phyloP scores from a whole-genome alignment of 257 asterid species.

The Primulina huaijiensis region DNA sequence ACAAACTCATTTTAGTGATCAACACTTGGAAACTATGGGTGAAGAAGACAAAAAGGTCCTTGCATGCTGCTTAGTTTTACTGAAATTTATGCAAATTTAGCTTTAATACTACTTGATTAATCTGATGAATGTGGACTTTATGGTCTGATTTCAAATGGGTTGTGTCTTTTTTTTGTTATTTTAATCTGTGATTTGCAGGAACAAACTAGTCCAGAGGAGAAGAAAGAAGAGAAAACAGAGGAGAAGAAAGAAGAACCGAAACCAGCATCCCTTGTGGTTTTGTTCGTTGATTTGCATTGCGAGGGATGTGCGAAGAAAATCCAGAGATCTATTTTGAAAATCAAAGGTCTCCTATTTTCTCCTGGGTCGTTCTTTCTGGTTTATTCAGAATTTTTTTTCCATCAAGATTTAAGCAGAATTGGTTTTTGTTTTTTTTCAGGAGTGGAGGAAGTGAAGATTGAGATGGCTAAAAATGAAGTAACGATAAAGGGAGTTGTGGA shows the following conservation, averaged over 20 bases:
- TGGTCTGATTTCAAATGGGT: neutral
- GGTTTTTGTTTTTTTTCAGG: constrained; percentile 31
- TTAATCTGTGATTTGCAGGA: constrained; percentile 32
- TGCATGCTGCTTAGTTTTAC: constrained; percentile 14
- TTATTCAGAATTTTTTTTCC: neutral
- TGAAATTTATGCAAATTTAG: neutral
- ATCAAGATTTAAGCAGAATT: neutral
- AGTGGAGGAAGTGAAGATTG: constrained; percentile 61
- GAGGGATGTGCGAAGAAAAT: constrained; percentile 87
- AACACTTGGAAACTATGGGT: constrained; percentile 42
- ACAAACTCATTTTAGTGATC: neutral
- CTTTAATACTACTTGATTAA: neutral
- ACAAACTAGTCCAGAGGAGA: constrained; percentile 33
- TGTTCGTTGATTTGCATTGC: constrained; percentile 78
- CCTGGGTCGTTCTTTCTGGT: too few relatives aligned
- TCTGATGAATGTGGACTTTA: neutral
- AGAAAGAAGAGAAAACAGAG: constrained; percentile 29
- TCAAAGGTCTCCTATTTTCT: constrained; percentile 50
- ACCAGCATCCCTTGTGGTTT: constrained; percentile 60
- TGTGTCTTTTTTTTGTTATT: constrained; percentile 25
- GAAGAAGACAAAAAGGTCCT: constrained; percentile 63
- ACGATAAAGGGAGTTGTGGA: constrained; percentile 77
- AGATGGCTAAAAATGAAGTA: constrained; percentile 66
- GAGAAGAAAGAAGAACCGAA: constrained; percentile 48
- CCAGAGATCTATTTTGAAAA: constrained; percentile 60